Evolutionary conservation across 352 stramenopile species (phyloP).

Genomic region (Pythium insidiosum): DNA sequence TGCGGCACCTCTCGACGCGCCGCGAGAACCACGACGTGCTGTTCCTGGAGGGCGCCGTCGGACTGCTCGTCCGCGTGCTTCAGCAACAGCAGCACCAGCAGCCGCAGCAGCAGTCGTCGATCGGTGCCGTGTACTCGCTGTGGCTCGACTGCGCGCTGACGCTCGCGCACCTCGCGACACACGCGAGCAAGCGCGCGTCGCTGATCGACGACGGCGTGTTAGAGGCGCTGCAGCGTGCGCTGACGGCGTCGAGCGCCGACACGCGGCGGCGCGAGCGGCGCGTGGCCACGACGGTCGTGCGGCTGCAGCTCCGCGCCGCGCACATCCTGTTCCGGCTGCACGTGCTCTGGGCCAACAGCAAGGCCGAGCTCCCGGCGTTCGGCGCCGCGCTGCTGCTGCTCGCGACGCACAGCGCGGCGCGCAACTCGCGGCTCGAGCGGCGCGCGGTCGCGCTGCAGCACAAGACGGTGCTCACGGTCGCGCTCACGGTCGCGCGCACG

Average conservation of each 20-base stretch:
- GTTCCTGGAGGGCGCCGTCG: conserved; percentile 53
- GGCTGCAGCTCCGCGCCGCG: conserved; percentile 38
- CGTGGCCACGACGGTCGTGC: conserved; percentile 37
- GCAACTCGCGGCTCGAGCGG: conserved; percentile 47
- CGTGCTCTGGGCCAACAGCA: conserved; percentile 25
- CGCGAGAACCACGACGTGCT: conserved; percentile 52
- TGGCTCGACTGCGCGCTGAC: conserved; percentile 46
- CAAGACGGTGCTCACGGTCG: conserved; percentile 45
- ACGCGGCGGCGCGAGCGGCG: conserved; percentile 26
- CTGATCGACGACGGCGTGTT: conserved; percentile 57
- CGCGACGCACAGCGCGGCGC: conserved; percentile 39
- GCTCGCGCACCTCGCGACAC: conserved; percentile 48
- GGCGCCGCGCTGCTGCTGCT: conserved; percentile 52
- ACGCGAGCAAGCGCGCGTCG: conserved; percentile 21
- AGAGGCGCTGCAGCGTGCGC: conserved; percentile 54
- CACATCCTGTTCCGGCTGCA: conserved; percentile 62
- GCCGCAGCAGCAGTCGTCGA: conserved; percentile 21
- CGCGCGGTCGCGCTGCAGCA: conserved; percentile 34
- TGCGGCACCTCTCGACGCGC: conserved; percentile 62
- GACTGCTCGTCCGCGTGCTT: conserved; percentile 45
- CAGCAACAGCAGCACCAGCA: conserved; percentile 33
- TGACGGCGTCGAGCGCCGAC: conserved; percentile 30
- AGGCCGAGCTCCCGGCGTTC: conserved; percentile 34
- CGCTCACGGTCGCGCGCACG: conserved; percentile 54
- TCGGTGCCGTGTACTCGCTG: conserved; percentile 35